Base-by-base conservation (phyloP, 495 filamentous ascomycete species). In the Penicillium cataractarum region DNA sequence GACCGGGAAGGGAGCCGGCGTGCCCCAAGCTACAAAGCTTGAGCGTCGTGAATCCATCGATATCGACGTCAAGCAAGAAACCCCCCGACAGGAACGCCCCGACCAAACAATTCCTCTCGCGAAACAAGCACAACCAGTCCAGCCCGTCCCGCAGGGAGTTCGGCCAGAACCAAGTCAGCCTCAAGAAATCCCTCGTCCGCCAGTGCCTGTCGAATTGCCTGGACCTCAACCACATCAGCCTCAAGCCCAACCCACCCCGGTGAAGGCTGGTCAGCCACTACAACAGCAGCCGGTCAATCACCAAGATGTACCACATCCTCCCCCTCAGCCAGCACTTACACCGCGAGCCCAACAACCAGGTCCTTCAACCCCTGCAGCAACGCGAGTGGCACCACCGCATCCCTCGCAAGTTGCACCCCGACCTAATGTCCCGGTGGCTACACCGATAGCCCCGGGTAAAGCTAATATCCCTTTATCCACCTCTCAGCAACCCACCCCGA, bases 11-110 rank as follows among this genome's bases (percentile, higher is more conserved):
- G 35, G 9, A 4, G n/a, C 22, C 32, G 42, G 40, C 56, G 51
- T 44, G 12, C n/a, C 65, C 61, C 55, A 61, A 40, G 27, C 69
- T 21, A 64, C 71, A 42, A 67, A 69, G 48, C 51, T 61, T 32
- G 64, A 61, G 44, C 68, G 39, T 5, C 26, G 67, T 57, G 80
- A 77, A 61, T 73, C 76, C 50, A 82, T 74, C 69, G 74, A 73
- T 35, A 61, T 76, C 26, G 74, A 76, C 59, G 68, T 67, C 4
- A 73, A 74, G 62, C 65, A 67, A 42, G 71, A 76, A 58, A 63
- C 44, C 2, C 57, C 69, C 19, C 66, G 48, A 48, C 62, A 50
- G 44, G 40, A 63, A 24, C 60, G 39, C 19, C 58, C 55, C 13
- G 58, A 60, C 2, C 29, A 35, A 17, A 26, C 6, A 21, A 37